Conservation (phyloP, 805 yeast genomes). For the Ogataea sp. region DNA sequence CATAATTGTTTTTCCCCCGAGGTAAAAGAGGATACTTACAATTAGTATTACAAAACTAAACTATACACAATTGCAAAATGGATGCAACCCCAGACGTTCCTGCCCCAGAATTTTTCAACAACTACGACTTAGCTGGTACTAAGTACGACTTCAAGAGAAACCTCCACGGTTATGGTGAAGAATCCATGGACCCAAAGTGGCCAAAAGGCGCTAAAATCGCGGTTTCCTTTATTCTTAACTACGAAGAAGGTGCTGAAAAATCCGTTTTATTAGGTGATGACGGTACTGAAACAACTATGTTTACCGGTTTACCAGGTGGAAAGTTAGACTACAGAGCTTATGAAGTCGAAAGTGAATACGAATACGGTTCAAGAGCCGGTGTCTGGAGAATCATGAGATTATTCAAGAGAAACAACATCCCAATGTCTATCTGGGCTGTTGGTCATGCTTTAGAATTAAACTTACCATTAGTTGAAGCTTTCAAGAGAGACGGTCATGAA, state of each 20-base stretch:
- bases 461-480: constrained; percentile 26
- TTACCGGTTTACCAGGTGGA: constrained; percentile 3
- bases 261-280: constrained; percentile 10
- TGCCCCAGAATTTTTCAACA: constrained; percentile 4
- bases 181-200: constrained; percentile 16
- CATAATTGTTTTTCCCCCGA: too few species aligned
- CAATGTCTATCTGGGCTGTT: constrained; percentile 30
- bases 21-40: too few species aligned
- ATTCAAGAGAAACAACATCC: constrained; percentile 22
- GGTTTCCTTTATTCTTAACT: constrained; percentile 16
- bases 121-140: constrained; percentile 5
- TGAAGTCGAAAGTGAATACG: constrained; percentile 7
- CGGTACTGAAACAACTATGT: constrained; percentile 4
- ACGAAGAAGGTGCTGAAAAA: constrained; percentile 21
- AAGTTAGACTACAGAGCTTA: constrained; percentile 3
- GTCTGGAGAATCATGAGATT: constrained; percentile 21
- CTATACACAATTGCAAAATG: too few species aligned
- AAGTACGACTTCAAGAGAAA: constrained; percentile 12
- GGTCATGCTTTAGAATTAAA: constrained; percentile 30
- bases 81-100: constrained; percentile 7
- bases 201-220: constrained; percentile 17
- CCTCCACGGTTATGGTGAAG: constrained; percentile 20
- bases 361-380: constrained; percentile 6
- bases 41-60: too few species aligned
- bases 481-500: constrained; percentile 30